A percentile compares a stretch with the other conserved stretches of the same genome.
phyloP scores from a whole-genome alignment of 768 basidiomycete genomes.

The Termitomyces sp. region DNA sequence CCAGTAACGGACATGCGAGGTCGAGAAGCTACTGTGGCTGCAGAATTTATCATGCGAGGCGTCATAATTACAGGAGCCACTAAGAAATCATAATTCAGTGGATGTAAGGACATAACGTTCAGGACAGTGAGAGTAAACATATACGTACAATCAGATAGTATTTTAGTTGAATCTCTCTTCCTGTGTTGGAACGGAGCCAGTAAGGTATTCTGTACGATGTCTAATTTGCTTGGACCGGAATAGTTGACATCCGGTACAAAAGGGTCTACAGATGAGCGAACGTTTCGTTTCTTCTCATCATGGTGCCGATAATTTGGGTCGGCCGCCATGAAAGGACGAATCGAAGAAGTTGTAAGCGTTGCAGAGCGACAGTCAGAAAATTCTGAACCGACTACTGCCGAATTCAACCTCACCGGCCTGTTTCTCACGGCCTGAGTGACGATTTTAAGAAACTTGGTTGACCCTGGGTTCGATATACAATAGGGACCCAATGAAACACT shows the following conservation, averaged over 20 bases:
- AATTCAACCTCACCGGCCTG: conserved; percentile 12
- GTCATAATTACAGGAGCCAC: conserved; percentile 92
- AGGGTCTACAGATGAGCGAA: conserved; percentile 36
- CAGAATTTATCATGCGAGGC: conserved; percentile 72
- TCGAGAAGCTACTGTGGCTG: conserved; percentile 63
- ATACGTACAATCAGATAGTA: conserved; percentile 70
- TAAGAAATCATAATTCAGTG: conserved; percentile 20
- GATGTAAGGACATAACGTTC: neutral
- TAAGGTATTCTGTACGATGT: conserved; percentile 65
- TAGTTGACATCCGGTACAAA: conserved; percentile 29
- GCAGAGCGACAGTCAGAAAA: conserved; percentile 2
- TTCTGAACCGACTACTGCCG: conserved; percentile 18
- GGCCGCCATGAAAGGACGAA: conserved; percentile 30
- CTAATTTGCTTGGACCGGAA: conserved; percentile 45
- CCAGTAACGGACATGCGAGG: conserved; percentile 30
- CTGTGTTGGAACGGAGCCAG: conserved; percentile 68
- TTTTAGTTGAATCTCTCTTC: conserved; percentile 67
- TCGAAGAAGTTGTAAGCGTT: neutral
- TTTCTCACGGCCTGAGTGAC: conserved; percentile 18
- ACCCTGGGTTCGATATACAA: neutral
- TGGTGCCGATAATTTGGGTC: conserved; percentile 29
- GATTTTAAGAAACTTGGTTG: neutral
- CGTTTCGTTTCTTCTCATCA: conserved; percentile 34
- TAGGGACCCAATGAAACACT: neutral
- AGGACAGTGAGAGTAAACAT: conserved; percentile 1